phyloP scores from a whole-genome alignment of 2,329 filamentous ascomycete genomes.

The Neopestalotiopsis sp. region DNA sequence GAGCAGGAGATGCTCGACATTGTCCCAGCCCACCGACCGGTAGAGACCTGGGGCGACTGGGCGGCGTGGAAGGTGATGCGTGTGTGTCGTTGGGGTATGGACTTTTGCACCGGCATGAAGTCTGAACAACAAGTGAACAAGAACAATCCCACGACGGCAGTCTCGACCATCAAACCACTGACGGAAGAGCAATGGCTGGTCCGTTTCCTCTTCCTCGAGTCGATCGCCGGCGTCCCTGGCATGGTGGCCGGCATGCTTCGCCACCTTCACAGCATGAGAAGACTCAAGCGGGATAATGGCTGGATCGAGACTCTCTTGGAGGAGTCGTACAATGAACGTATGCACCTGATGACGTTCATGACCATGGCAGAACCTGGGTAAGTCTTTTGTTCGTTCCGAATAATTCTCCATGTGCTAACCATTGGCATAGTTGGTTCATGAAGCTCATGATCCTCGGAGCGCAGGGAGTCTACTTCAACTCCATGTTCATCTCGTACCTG shows the following conservation, averaged over 20 bases:
- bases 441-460: constrained; percentile 87
- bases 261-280: constrained; percentile 82
- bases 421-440: constrained; percentile 77
- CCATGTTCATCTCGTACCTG: constrained; percentile 87
- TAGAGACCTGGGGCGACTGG: constrained; percentile 76
- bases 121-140: constrained; percentile 74
- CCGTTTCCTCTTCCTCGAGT: constrained; percentile 92
- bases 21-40: constrained; percentile 75
- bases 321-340: constrained; percentile 90
- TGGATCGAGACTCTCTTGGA: constrained; percentile 94
- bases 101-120: constrained; percentile 74
- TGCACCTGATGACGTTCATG: constrained; percentile 92
- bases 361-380: constrained; percentile 81
- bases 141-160: constrained; percentile 58
- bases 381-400: background rate
- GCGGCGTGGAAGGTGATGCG: constrained; percentile 79
- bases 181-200: constrained; percentile 89
- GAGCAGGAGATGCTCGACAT: constrained; percentile 79
- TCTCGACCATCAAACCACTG: constrained; percentile 63
- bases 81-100: constrained; percentile 78
- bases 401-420: background rate
- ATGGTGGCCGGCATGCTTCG: constrained; percentile 97
- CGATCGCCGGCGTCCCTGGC: constrained; percentile 91
- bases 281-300: constrained; percentile 91
- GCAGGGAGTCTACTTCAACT: constrained; percentile 96